Percentiles rank a stretch among this genome's conserved stretches.
Conservation (phyloP, 2,329 filamentous ascomycete genomes). For the Fusarium acutatum region DNA sequence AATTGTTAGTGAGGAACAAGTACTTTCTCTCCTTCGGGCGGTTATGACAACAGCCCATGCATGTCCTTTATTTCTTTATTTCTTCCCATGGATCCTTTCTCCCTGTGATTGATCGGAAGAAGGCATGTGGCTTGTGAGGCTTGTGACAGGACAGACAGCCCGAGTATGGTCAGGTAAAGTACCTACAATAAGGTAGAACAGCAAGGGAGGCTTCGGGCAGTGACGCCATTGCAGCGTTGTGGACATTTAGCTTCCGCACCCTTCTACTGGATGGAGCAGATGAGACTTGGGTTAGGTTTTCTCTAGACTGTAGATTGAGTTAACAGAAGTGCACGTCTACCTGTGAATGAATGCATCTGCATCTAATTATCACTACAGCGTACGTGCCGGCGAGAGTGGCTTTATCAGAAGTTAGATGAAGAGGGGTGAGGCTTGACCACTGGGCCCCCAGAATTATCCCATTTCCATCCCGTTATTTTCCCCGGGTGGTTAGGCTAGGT, state of each 20-base stretch:
- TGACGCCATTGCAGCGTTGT: conserved; percentile 9
- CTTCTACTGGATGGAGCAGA: conserved; percentile 1
- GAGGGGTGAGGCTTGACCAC: conserved; percentile 20
- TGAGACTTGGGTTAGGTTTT: conserved; percentile 3
- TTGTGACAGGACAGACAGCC: conserved; percentile 17
- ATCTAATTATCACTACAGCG: not conserved
- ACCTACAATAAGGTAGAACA: not conserved
- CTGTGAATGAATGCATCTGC: not conserved
- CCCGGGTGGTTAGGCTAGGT: not conserved
- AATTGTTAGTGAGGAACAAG: conserved; percentile 42
- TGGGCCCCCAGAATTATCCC: conserved; percentile 7
- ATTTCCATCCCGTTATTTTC: conserved; percentile 21
- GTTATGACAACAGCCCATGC: conserved; percentile 27
- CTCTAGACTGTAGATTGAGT: conserved; percentile 2
- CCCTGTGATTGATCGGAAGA: conserved; percentile 9
- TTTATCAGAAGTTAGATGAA: conserved; percentile 9
- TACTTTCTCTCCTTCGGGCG: conserved; percentile 11
- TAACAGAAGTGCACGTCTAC: conserved; percentile 1
- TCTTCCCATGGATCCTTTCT: not conserved
- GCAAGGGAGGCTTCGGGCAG: conserved; percentile 11
- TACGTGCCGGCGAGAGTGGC: conserved; percentile 3
- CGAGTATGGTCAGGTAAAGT: not conserved
- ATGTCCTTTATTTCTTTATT: not conserved
- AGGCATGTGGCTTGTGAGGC: conserved; percentile 32
- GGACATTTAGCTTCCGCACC: not conserved